Percentiles rank a stretch among this genome's conserved stretches.
These are phyloP conservation scores for Kwoniella botswanensis DNA, from an alignment of 768 basidiomycete species.

Conservation along the genomic window DNA sequence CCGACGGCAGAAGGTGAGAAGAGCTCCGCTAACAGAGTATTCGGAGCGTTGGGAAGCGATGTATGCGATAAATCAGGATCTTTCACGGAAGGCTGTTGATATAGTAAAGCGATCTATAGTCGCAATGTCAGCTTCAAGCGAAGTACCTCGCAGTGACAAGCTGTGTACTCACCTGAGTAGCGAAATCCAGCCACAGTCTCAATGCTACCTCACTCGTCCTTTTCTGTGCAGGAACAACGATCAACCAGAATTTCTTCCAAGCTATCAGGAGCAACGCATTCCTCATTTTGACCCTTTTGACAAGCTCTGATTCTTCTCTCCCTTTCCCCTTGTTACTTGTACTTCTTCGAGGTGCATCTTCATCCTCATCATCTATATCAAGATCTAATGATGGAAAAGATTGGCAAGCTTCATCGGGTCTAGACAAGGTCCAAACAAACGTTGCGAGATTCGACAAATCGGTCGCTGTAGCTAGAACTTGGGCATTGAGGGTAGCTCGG, in stretches of 20 bases:
- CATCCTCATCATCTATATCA: slow-evolving; percentile 13
- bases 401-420: slow-evolving; percentile 39
- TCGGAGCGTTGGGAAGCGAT: slow-evolving; percentile 19
- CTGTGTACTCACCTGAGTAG: slow-evolving; percentile 35
- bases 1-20: slow-evolving; percentile 39
- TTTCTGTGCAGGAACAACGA: slow-evolving; percentile 32
- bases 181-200: slow-evolving; percentile 46
- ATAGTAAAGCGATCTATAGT: slow-evolving; percentile 27
- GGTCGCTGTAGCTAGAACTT: slow-evolving; percentile 8
- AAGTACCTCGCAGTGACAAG: no score
- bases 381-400: slow-evolving; percentile 5
- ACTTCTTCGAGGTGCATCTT: neutral
- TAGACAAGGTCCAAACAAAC: slow-evolving; percentile 38
- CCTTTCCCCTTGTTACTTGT: slow-evolving; percentile 16
- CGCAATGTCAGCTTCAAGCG: neutral
- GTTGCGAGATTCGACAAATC: slow-evolving; percentile 39
- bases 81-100: slow-evolving; percentile 21
- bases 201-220: slow-evolving; percentile 29
- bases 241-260: slow-evolving; percentile 48
- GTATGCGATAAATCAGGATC: slow-evolving; percentile 13
- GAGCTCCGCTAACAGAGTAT: slow-evolving; percentile 21
- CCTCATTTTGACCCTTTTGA: slow-evolving; percentile 26
- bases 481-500: slow-evolving; percentile 17
- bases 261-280: slow-evolving; percentile 37
- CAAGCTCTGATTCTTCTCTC: slow-evolving; percentile 2